phyloP scores from a whole-genome alignment of 176 grass and related monocot species.

The Bolboschoenus planiculmis region DNA sequence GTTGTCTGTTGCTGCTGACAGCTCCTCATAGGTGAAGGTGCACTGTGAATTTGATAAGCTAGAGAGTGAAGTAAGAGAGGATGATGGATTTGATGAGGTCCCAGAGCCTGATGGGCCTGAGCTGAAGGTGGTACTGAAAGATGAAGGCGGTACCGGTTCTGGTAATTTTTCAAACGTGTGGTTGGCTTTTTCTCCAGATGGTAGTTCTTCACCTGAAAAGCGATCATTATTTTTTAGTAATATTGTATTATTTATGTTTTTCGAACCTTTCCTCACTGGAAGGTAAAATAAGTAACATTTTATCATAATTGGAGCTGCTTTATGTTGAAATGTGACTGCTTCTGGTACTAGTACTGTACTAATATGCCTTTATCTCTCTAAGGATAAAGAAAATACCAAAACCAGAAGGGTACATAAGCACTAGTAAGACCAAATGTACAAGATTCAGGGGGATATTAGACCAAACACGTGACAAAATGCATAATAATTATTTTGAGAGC shows the following conservation, averaged over 20 bases:
- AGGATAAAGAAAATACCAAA: not conserved
- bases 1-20: conserved; percentile 21
- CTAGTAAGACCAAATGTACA: not conserved
- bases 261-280: not conserved
- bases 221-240: not conserved
- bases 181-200: not conserved
- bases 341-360: not conserved
- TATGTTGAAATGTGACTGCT: not conserved
- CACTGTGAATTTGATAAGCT: not conserved
- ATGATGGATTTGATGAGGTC: not conserved
- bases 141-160: conserved; percentile 4
- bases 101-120: not conserved
- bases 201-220: not conserved
- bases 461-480: not conserved
- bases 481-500: no score
- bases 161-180: not conserved
- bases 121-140: conserved; percentile 10
- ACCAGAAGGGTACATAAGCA: not conserved
- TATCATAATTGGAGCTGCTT: not conserved
- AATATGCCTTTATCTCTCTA: not conserved
- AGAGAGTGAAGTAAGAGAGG: not conserved
- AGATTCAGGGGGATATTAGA: not conserved
- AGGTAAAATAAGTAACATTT: not conserved
- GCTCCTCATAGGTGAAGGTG: conserved; percentile 26
- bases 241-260: not conserved